A percentile compares a stretch with the other conserved stretches of the same genome.
These are phyloP conservation scores for Epichloe coenophiala DNA, from an alignment of 2,329 filamentous ascomycete species.

Conservation along the genomic window DNA sequence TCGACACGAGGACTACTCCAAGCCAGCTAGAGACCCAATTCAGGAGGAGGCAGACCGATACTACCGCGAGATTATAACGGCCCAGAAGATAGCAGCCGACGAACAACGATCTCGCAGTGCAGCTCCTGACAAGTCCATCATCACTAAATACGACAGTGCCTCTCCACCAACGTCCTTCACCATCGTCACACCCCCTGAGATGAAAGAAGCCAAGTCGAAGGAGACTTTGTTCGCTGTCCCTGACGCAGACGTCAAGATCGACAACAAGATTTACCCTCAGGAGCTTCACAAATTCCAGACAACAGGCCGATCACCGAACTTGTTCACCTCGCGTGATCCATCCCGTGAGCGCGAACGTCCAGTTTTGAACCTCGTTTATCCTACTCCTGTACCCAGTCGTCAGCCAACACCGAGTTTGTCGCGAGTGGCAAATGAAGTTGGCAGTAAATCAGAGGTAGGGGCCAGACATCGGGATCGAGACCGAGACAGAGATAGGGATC, in stretches of 20 bases:
- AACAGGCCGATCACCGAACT: constrained; percentile 12
- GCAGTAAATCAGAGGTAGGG: not conserved
- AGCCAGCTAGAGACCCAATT: constrained; percentile 27
- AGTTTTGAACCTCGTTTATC: constrained; percentile 45
- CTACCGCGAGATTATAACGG: constrained; percentile 42
- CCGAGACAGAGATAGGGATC: not conserved
- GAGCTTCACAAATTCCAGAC: constrained; percentile 30
- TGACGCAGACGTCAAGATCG: constrained; percentile 50
- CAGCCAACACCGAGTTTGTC: constrained; percentile 28
- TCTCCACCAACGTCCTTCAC: constrained; percentile 24
- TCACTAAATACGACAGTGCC: constrained; percentile 37
- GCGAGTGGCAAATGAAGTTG: not conserved
- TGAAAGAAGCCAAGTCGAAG: constrained; percentile 25
- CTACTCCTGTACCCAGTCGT: constrained; percentile 37
- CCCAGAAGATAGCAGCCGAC: constrained; percentile 39
- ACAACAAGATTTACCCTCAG: constrained; percentile 41
- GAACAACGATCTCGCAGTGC: constrained; percentile 38
- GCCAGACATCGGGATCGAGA: not conserved
- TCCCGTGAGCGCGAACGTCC: constrained; percentile 43
- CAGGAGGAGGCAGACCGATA: constrained; percentile 44
- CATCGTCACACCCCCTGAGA: constrained; percentile 42
- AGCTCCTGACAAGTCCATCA: constrained; percentile 38
- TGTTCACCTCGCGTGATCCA: constrained; percentile 35
- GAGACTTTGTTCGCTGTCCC: constrained; percentile 42
- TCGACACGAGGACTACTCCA: constrained; percentile 16